Base-by-base conservation (phyloP, 805 yeast genomes). In the Wickerhamomyces xylosicus region DNA sequence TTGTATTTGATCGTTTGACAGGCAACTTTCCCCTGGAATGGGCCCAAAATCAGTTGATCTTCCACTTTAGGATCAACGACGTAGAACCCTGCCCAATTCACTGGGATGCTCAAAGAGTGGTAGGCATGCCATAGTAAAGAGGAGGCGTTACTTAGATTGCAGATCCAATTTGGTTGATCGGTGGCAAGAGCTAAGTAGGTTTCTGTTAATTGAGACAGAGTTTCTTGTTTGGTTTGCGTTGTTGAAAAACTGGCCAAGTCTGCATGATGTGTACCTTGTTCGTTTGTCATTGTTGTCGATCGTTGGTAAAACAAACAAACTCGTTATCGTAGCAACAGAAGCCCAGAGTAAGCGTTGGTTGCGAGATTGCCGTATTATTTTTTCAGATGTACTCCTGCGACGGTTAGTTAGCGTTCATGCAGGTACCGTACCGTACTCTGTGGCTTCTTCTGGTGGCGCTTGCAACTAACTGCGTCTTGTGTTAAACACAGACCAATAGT, bases 1-100 rank as follows among this genome's bases (percentile, higher is more conserved):
- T 95, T 96, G 37, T 81, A 63, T 40, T 63, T 53, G 41, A 90
- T 92, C 20, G 63, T 62, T 59, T 92, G 97, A 52, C 98, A 90
- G 0, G 97, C 97, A 3, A 90, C 97, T 58, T 86, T 86, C 4
- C 98, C 98, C 59, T 85, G 95, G 59, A 90, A 90, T 13, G 98
- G 98, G 0, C 94, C 98, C 31, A 90, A 64, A 18, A 85, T 68
- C 37, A 92, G 64, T 50, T 71, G 76, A 1, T 56, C 35, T 1
- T 48, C 36, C 19, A 52, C 56, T 25, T 56, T 51, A 6, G 49
- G 50, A 33, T 56, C 54, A 15, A 67, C 47, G 2, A 84, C 74
- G 52, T 90, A 90, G 57, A 92, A 87, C 0, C 98, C 98, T 0
- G 95, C 76, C 98, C 98, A 90, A 57, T 90, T 90, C 10, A 89